These are phyloP conservation scores for Hylodesmum podocarpum DNA, from an alignment of 306 rosid species.

Conservation along the genomic window DNA sequence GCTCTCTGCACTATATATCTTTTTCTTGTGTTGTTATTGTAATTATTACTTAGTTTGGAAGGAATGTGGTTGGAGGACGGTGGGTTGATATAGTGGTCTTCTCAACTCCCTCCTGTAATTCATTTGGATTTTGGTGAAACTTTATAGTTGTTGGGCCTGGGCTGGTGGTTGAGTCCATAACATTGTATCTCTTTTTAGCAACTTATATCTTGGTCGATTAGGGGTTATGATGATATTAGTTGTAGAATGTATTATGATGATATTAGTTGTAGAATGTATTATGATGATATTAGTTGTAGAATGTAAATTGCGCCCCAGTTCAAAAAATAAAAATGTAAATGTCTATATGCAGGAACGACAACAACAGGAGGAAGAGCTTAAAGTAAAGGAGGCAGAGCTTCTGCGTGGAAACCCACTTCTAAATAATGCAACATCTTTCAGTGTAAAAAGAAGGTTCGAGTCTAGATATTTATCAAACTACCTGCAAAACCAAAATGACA, in stretches of 20 bases:
- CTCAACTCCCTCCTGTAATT: neutral
- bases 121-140: neutral
- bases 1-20: neutral
- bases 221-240: neutral
- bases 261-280: neutral
- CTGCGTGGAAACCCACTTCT: conserved; percentile 84
- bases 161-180: neutral
- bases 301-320: conserved; percentile 10
- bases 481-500: neutral
- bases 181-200: neutral
- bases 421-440: conserved; percentile 69
- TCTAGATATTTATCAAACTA: neutral
- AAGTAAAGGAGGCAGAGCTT: conserved; percentile 82
- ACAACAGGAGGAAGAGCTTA: conserved; percentile 84
- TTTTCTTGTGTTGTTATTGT: neutral
- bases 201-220: neutral
- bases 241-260: neutral
- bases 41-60: neutral
- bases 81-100: neutral
- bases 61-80: neutral
- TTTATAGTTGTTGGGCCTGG: neutral
- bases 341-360: conserved; percentile 57
- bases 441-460: conserved; percentile 76
- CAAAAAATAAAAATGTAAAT: neutral
- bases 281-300: neutral